Conservation (phyloP, 1,284 basidiomycete species). For the Rhodotorula sp. region DNA sequence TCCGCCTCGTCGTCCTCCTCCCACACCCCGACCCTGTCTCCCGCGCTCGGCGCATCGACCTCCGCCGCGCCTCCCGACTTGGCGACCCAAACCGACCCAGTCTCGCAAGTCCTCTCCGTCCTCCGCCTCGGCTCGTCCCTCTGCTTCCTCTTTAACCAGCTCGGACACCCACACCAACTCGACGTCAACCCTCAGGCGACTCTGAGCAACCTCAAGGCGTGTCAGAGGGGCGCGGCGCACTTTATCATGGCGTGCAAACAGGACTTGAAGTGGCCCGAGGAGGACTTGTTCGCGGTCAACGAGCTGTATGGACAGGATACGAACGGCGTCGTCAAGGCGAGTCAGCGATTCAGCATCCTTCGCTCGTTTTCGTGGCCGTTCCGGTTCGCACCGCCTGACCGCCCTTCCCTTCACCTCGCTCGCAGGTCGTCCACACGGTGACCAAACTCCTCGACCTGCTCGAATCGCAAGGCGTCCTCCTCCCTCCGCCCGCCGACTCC, state of each 20-base stretch:
- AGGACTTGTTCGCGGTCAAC: constrained; percentile 63
- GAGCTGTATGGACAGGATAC: constrained; percentile 79
- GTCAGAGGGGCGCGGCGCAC: constrained; percentile 57
- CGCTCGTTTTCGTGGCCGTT: background rate
- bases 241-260: constrained; percentile 57
- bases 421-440: constrained; percentile 85
- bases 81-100: constrained; percentile 52
- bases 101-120: constrained; percentile 90
- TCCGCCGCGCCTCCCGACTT: background rate
- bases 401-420: no score
- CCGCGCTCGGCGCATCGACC: background rate
- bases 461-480: constrained; percentile 66
- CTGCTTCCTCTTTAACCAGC: constrained; percentile 88
- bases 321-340: constrained; percentile 90
- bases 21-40: background rate
- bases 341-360: constrained; percentile 37
- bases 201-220: constrained; percentile 75
- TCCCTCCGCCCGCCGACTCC: constrained; percentile 34
- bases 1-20: background rate
- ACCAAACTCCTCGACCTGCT: constrained; percentile 79
- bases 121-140: constrained; percentile 90
- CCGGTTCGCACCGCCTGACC: no score
- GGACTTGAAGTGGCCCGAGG: constrained; percentile 53
- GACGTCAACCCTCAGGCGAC: constrained; percentile 64
- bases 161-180: constrained; percentile 59